phyloP scores from a whole-genome alignment of 805 yeast species.

The Lipomyces chichibuensis region DNA sequence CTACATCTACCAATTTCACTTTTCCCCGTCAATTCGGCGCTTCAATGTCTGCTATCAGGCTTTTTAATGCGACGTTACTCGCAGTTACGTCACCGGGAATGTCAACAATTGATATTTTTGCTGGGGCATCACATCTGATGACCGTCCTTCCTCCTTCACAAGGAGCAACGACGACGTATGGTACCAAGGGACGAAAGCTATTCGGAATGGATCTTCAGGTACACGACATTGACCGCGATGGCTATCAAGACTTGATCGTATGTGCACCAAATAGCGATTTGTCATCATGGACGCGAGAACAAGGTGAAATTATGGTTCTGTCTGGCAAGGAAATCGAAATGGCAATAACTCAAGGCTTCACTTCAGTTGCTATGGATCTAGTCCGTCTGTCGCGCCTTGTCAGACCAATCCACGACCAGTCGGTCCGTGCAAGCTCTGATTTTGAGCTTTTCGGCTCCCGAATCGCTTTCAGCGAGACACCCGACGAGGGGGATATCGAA shows the following conservation, averaged over 20 bases:
- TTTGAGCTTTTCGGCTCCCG: constrained; percentile 29
- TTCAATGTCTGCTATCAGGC: constrained; percentile 42
- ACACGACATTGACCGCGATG: constrained; percentile 48
- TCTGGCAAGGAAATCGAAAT: constrained; percentile 25
- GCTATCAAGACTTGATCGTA: constrained; percentile 50
- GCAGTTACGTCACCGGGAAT: constrained; percentile 58
- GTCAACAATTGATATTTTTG: constrained; percentile 48
- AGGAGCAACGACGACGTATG: constrained; percentile 43
- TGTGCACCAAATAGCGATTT: constrained; percentile 51
- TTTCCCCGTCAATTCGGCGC: constrained; percentile 52
- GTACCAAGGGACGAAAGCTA: constrained; percentile 51
- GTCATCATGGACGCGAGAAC: constrained; percentile 45
- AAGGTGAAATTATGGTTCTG: constrained; percentile 31
- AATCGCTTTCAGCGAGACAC: constrained; percentile 10
- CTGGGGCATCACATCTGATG: constrained; percentile 26
- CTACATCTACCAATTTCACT: constrained; percentile 21
- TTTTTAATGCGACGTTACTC: constrained; percentile 46
- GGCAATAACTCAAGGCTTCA: constrained; percentile 26
- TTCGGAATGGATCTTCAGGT: constrained; percentile 46
- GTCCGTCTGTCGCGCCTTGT: constrained; percentile 18
- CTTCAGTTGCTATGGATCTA: constrained; percentile 20
- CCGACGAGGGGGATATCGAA: neutral
- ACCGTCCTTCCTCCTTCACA: constrained; percentile 41
- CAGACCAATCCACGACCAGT: constrained; percentile 12
- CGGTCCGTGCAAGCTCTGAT: constrained; percentile 36